A percentile compares a stretch with the other conserved stretches of the same genome.
Conservation (phyloP, 2,329 filamentous ascomycete genomes). For the Penicillium sp. region DNA sequence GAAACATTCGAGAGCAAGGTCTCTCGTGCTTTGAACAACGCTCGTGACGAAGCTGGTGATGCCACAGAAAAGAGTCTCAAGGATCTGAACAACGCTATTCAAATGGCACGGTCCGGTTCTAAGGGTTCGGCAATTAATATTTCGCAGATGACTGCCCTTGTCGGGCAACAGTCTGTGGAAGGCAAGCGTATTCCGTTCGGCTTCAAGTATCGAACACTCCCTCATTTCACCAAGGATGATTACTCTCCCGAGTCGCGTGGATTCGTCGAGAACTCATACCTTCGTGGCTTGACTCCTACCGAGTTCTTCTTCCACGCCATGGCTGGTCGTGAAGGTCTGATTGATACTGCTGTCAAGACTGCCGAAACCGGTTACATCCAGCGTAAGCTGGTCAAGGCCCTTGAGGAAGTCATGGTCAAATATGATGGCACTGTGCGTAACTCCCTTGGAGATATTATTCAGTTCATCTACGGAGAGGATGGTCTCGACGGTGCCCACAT, state of each 20-base stretch:
- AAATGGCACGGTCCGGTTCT: constrained; percentile 94
- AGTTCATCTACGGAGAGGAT: constrained; percentile 97
- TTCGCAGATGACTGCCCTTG: constrained; percentile 97
- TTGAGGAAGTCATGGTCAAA: constrained; percentile 96
- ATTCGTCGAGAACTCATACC: constrained; percentile 98
- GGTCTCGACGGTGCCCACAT: constrained; percentile 91
- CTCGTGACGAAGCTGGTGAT: constrained; percentile 94
- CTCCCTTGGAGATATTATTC: constrained; percentile 91
- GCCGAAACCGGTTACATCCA: constrained; percentile 99
- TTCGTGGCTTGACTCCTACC: constrained; percentile 88
- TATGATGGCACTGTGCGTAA: constrained; percentile 98
- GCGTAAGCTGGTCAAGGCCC: constrained; percentile 93
- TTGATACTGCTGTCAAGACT: constrained; percentile 98
- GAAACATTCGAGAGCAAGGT: constrained; percentile 98
- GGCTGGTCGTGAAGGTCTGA: constrained; percentile 99
- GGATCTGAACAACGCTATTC: constrained; percentile 92
- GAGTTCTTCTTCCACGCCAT: constrained; percentile 99
- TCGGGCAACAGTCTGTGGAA: constrained; percentile 97
- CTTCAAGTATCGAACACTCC: constrained; percentile 95
- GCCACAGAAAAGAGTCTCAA: constrained; percentile 89
- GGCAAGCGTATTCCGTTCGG: constrained; percentile 98
- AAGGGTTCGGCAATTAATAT: constrained; percentile 99
- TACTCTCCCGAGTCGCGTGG: constrained; percentile 96
- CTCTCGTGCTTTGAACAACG: constrained; percentile 87
- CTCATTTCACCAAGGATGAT: constrained; percentile 98